Percentiles rank a stretch among this genome's conserved stretches.
Conservation (phyloP, 1,139 yeast genomes). For the Tardiomyces blankii region DNA sequence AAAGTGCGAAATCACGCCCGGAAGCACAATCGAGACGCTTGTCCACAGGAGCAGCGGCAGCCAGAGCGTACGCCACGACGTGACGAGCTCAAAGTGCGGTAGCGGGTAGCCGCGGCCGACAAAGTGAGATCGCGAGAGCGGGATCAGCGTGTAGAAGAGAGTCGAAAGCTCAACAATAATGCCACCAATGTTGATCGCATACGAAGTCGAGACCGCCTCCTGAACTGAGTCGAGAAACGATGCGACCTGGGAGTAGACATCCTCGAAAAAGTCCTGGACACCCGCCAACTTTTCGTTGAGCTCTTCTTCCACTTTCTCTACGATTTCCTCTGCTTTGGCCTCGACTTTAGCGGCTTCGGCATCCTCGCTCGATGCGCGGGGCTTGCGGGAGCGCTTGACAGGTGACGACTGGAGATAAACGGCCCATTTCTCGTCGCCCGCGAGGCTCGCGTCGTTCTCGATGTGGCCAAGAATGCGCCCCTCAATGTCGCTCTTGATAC, state of each 20-base stretch:
- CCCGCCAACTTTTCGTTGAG: constrained; percentile 2
- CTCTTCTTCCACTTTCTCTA: constrained; percentile 3
- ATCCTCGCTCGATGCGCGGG: constrained; percentile 11
- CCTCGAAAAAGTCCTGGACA: constrained; percentile 1
- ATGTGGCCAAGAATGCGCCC: constrained; percentile 12
- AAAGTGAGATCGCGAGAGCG: not conserved
- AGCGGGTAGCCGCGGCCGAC: not conserved
- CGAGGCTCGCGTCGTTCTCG: not conserved
- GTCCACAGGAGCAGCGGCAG: constrained; percentile 25
- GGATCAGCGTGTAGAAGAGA: constrained; percentile 1
- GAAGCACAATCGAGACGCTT: constrained; percentile 25
- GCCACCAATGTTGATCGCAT: constrained; percentile 1
- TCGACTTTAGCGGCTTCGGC: constrained; percentile 5
- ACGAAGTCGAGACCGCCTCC: constrained; percentile 1
- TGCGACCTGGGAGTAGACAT: not conserved
- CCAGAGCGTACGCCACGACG: constrained; percentile 13
- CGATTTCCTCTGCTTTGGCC: constrained; percentile 4
- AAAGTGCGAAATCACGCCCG: constrained; percentile 27
- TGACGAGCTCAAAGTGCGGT: constrained; percentile 7
- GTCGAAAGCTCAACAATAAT: not conserved
- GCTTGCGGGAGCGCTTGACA: constrained; percentile 15
- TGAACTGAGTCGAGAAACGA: not conserved
- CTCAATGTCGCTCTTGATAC: constrained; percentile 19
- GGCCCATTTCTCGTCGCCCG: not conserved
- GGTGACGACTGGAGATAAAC: constrained; percentile 10